Base-by-base conservation (phyloP, 768 basidiomycete genomes). In the Steccherinum ochraceum region DNA sequence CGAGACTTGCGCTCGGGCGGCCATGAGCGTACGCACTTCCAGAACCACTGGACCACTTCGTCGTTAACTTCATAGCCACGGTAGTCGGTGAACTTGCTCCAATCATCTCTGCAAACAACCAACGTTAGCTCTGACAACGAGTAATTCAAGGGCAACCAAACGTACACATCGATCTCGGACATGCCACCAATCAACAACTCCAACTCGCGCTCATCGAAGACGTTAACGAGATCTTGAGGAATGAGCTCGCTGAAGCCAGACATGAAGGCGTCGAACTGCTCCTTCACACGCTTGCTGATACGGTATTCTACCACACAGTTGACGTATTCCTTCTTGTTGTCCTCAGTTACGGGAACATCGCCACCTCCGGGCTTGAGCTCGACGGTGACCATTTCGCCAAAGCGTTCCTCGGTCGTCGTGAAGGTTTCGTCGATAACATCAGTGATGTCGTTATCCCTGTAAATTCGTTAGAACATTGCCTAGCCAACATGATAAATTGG, bases 211-310 rank as follows among this genome's bases (percentile, higher is more conserved):
- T 99, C 96, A 61, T 99, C 96, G 60, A 99, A 99, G 46, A 99
- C 96, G 53, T 94, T 97, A 71, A 99, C 83, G 26, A 99, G 77
- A 56, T 99, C 96, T 67, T 94, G 92, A 11, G 96, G 96, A 56
- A 99, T 97, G 49, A 99, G 79, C 71, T 99, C 96, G 75, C 93
- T 96, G 80, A 98, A 98, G 44, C 96, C 96, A n/a, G 88, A 89
- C 93, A 97, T 95, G 77, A 99, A 98, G 3, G 95, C 93, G 53
- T 97, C 93, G 65, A 98, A 98, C 67, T 99, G 96, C 53, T 99
- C 96, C 72, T 93, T 92, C 55, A 98, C 93, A 51, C 96, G 93
- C 65, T 86, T 87, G 53, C 89, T 89, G 69, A 99, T 98, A 64
- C 96, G 92, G 74, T 97, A 95, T 61, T 96, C 94, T 46, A 97